phyloP scores from a whole-genome alignment of 352 stramenopile species.

The Phytopythium chamaehyphon region DNA sequence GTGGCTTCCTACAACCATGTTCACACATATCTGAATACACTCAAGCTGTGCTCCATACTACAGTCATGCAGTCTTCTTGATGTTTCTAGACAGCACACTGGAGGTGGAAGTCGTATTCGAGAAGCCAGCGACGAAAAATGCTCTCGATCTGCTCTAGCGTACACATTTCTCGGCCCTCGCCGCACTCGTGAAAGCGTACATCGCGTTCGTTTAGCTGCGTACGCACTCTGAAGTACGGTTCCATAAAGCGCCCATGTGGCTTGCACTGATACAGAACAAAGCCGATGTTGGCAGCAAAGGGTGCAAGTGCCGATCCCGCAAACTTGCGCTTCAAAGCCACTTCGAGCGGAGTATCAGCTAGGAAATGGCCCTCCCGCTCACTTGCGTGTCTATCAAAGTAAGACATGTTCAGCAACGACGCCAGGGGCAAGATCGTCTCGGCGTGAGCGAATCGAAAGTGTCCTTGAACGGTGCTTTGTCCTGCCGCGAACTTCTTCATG shows the following conservation, averaged over 20 bases:
- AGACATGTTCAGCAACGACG: conserved; percentile 67
- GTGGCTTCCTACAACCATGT: conserved; percentile 12
- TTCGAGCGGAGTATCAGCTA: conserved; percentile 47
- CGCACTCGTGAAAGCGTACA: conserved; percentile 51
- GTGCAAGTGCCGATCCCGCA: conserved; percentile 47
- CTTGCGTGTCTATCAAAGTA: conserved; percentile 60
- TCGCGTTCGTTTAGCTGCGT: conserved; percentile 65
- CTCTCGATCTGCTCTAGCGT: conserved; percentile 46
- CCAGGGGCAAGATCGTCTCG: conserved; percentile 76
- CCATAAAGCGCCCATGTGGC: not conserved
- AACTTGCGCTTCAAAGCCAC: conserved; percentile 50
- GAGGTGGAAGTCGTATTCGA: conserved; percentile 65
- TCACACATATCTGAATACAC: not conserved
- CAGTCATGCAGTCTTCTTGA: too few relatives aligned
- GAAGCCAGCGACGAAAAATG: conserved; percentile 60
- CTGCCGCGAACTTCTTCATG: conserved; percentile 40
- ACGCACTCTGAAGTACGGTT: conserved; percentile 35
- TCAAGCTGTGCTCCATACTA: not conserved
- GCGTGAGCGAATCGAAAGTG: conserved; percentile 85
- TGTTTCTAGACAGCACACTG: conserved; percentile 26
- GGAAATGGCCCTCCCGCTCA: conserved; percentile 55
- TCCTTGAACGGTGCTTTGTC: conserved; percentile 35
- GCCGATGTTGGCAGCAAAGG: conserved; percentile 79
- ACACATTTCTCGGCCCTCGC: conserved; percentile 28
- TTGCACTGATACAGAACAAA: conserved; percentile 76